Evolutionary conservation across 768 basidiomycete genomes (phyloP).

Genomic region (Pulveroboletus sp.): DNA sequence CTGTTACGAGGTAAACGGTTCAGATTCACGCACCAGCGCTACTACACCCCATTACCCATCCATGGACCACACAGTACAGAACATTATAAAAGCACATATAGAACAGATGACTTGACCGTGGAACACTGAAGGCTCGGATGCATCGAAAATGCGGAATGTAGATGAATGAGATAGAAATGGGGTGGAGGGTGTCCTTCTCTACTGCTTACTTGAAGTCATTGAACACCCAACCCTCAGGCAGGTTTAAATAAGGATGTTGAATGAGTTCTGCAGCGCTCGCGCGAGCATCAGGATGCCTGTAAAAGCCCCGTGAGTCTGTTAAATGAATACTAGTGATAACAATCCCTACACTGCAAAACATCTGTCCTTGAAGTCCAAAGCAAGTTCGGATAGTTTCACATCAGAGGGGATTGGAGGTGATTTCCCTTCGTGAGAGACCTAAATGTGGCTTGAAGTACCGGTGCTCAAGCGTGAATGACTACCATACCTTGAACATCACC

Average conservation of each 20-base stretch:
- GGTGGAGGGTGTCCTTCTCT: slow-evolving; percentile 14
- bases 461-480: neutral
- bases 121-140: slow-evolving; percentile 17
- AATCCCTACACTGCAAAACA: slow-evolving; percentile 82
- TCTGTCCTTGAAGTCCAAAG: slow-evolving; percentile 78
- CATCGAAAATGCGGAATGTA: slow-evolving; percentile 20
- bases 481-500: slow-evolving; percentile 86
- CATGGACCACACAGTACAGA: slow-evolving; percentile 22
- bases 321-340: neutral
- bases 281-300: slow-evolving; percentile 78
- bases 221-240: slow-evolving; percentile 74
- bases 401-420: slow-evolving; percentile 89
- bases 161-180: slow-evolving; percentile 25
- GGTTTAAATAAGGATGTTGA: slow-evolving; percentile 70
- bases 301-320: slow-evolving; percentile 2
- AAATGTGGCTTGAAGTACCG: neutral
- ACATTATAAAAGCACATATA: slow-evolving; percentile 33
- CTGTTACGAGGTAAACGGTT: slow-evolving; percentile 2
- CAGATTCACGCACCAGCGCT: slow-evolving; percentile 31
- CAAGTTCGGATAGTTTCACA: slow-evolving; percentile 67
- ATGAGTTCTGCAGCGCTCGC: slow-evolving; percentile 76
- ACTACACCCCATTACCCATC: slow-evolving; percentile 26
- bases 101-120: slow-evolving; percentile 21
- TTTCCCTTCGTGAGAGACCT: slow-evolving; percentile 82
- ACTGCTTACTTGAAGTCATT: slow-evolving; percentile 40